Evolutionary conservation across 2,329 filamentous ascomycete genomes (phyloP), one percentile per base, ranked within the genome.

Genomic region (Neoscytalidium dimidiatum): DNA sequence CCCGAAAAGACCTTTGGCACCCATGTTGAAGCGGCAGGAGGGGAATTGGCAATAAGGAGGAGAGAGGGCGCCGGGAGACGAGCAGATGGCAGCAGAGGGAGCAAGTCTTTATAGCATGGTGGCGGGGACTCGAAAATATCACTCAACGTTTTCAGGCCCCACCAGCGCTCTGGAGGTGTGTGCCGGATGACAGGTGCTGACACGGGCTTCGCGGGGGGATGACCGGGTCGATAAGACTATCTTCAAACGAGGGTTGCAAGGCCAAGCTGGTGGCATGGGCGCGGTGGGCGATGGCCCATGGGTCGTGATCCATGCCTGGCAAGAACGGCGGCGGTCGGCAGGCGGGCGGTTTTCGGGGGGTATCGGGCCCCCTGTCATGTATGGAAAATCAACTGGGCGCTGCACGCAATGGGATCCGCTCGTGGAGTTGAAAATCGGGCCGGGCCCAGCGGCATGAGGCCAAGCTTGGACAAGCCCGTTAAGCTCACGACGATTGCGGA

Each of bases 11-110:
- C 35, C 29, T 14, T 3, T 79, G 80, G 17, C 81, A 71, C 69
- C 82, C 79, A 58, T 82, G 82, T 69, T 82, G 80, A 83, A 3
- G 81, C 81, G 56, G 82, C 79, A 38, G 41, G n/a, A n/a, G 28
- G 48, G 51, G 28, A 17, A 64, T 56, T 17, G 62, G 51, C 26
- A 49, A 5, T 28, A 13, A 19, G 26, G 33, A 26, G n/a, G 19
- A 43, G 48, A n/a, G 23, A 14, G 17, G 23, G 49, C 23, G 41
- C 26, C 21, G 33, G 7, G 33, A 28, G 8, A 19, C n/a, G 35
- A 6, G 19, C 9, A 11, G 13, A 7, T 13, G 48, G 48, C 7
- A 33, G 33, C 19, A 19, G 28, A 3, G 61, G 35, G 26, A n/a
- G 31, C 6, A 8, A 1, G 35, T 21, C 23, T 63, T 63, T 63